Base-by-base conservation (phyloP, 768 basidiomycete genomes). In the Exsudoporus frostii region DNA sequence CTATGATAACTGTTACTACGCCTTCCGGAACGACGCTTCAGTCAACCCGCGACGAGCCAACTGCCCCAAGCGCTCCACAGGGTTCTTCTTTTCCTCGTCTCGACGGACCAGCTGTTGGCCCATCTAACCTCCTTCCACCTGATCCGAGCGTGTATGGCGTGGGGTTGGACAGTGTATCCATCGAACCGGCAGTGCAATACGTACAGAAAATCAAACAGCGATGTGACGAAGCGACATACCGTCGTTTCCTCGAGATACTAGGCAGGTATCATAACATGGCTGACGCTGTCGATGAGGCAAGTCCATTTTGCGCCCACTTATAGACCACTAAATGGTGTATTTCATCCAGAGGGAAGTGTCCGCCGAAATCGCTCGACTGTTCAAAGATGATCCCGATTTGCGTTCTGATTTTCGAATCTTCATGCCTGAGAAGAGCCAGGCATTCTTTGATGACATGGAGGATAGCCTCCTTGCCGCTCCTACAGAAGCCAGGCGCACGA, bases 151-250 rank as follows among this genome's bases (percentile, higher is more conserved):
- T 61, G 30, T 71, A 68, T 48, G 62, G 68, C 11, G 17, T 71
- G 65, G 62, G 66, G 24, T 61, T 72, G 57, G 77, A 76, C 40
- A 75, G 65, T 9, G 76, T 74, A 56, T 73, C 82, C 22, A 81
- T 88, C 38, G 82, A 85, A 59, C 86, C 84, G 17, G 97, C 97
- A 0, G 86, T 98, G 51, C 85, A 92, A 62, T 98, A 96, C 61
- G 93, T 99, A 30, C 93, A 95, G 72, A 93, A 93, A 73, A 97
- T 98, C 71, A 98, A 97, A 70, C 86, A 88, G 53, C 85, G 93
- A 15, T 97, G 92, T 71, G 90, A 96, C 56, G 82, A 91, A 0
- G 92, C 93, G 15, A 93, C 89, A 5, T 92, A 92, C 59, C 80
- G 82, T 49, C 81, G 84, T 59, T 92, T 92, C 63, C 70, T 92